Percentiles rank a stretch among this genome's conserved stretches.
phyloP scores from a whole-genome alignment of 2,329 filamentous ascomycete species.

The Venturia asperata region DNA sequence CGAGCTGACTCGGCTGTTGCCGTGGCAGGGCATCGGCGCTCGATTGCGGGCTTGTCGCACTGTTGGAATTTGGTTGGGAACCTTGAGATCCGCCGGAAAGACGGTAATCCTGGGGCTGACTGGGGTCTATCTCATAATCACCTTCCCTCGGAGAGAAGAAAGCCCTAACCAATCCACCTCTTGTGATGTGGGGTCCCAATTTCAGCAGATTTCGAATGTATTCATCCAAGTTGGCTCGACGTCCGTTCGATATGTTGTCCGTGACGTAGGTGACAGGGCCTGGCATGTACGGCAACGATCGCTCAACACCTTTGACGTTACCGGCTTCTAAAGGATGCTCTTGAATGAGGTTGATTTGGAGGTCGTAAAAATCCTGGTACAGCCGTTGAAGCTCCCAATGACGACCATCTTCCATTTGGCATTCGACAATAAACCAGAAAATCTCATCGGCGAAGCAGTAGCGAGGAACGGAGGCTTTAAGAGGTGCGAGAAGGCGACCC shows the following conservation, averaged over 20 bases:
- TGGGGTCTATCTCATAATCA: constrained; percentile 86
- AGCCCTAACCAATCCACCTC: constrained; percentile 75
- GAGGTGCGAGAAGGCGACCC: constrained; percentile 57
- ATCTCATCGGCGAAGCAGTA: constrained; percentile 97
- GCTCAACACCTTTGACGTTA: constrained; percentile 64
- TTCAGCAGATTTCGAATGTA: constrained; percentile 88
- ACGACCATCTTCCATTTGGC: constrained; percentile 78
- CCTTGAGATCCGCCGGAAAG: constrained; percentile 52
- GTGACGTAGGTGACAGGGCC: constrained; percentile 96
- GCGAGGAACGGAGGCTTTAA: constrained; percentile 77
- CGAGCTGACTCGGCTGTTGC: constrained; percentile 12
- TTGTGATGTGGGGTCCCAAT: constrained; percentile 76
- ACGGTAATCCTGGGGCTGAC: constrained; percentile 54
- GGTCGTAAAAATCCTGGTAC: constrained; percentile 98
- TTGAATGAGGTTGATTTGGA: constrained; percentile 90
- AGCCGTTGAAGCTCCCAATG: constrained; percentile 91
- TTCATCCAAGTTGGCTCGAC: constrained; percentile 85
- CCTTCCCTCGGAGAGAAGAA: constrained; percentile 86
- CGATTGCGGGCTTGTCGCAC: constrained; percentile 21
- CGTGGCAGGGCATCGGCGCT: constrained; percentile 7
- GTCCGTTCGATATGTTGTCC: constrained; percentile 91
- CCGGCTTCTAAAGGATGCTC: constrained; percentile 89
- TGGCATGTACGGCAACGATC: constrained; percentile 92
- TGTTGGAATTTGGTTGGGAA: constrained; percentile 32
- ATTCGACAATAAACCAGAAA: constrained; percentile 98